Evolutionary conservation across 2,329 filamentous ascomycete species (phyloP).

Genomic region (Ambrosiella cleistominuta): DNA sequence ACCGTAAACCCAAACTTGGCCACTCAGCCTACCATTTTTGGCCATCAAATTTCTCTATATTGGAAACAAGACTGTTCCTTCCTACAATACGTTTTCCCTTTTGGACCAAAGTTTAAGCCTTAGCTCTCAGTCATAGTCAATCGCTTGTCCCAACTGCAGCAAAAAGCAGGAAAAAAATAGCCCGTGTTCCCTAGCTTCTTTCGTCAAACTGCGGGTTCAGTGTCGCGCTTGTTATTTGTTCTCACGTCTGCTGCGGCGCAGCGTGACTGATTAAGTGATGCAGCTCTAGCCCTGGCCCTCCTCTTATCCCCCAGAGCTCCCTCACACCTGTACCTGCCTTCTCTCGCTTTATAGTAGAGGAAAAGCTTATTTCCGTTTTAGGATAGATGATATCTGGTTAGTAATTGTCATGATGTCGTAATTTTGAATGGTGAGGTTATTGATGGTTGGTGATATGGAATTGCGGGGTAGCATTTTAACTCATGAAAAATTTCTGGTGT

Average conservation of each 20-base stretch:
- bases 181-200: background rate
- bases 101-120: background rate
- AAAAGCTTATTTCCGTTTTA: conserved; percentile 5
- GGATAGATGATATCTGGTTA: background rate
- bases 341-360: conserved; percentile 11
- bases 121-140: too few species aligned
- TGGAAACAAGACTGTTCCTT: background rate
- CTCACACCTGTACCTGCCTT: conserved; percentile 13
- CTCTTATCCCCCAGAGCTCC: conserved; percentile 14
- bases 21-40: background rate
- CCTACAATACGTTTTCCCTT: background rate
- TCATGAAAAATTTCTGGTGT: too few species aligned
- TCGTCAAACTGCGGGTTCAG: conserved; percentile 3
- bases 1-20: background rate
- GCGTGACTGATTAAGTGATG: conserved; percentile 11
- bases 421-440: background rate
- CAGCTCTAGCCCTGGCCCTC: background rate
- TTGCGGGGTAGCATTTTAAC: too few species aligned
- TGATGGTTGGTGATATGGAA: background rate
- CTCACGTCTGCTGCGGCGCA: conserved; percentile 5
- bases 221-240: conserved; percentile 2
- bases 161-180: background rate
- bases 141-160: too few species aligned
- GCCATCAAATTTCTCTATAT: too few species aligned
- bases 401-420: background rate